phyloP scores from a whole-genome alignment of 2,329 filamentous ascomycete genomes.

The Aspergillus aculeatinus region DNA sequence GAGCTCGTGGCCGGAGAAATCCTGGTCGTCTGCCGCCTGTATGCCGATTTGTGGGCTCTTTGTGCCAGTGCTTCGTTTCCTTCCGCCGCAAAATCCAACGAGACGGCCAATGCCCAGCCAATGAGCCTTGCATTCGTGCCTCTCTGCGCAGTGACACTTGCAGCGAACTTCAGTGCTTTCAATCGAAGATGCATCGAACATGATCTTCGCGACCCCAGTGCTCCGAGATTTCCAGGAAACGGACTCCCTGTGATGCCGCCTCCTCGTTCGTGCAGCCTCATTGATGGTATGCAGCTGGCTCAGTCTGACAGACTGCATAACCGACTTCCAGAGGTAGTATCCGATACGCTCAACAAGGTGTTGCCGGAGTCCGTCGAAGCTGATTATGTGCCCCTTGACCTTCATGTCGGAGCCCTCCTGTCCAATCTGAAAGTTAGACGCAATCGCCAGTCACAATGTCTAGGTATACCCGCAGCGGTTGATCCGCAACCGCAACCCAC shows the following conservation, averaged over 20 bases:
- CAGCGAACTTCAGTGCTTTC: conserved; percentile 31
- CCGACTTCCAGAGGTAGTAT: conserved; percentile 19
- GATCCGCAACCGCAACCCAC: background rate
- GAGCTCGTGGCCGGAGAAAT: conserved; percentile 29
- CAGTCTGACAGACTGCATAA: conserved; percentile 10
- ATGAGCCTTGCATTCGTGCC: conserved; percentile 30
- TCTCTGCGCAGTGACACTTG: conserved; percentile 35
- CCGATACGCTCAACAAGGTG: conserved; percentile 18
- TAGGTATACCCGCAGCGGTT: background rate
- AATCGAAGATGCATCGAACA: conserved; percentile 19
- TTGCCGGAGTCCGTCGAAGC: conserved; percentile 11
- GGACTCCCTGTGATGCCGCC: conserved; percentile 29
- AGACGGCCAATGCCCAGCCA: conserved; percentile 1
- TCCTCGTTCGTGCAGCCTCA: conserved; percentile 26
- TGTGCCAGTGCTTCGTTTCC: conserved; percentile 29
- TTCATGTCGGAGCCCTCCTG: conserved; percentile 20
- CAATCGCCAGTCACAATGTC: conserved; percentile 9
- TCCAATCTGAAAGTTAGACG: conserved; percentile 13
- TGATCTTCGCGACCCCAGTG: background rate
- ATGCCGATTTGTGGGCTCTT: conserved; percentile 37
- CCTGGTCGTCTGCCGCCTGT: conserved; percentile 32
- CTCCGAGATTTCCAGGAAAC: conserved; percentile 23
- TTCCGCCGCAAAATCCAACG: background rate
- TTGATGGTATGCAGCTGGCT: conserved; percentile 25
- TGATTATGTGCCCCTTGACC: conserved; percentile 23